Evolutionary conservation across 345 rosid species (phyloP), one percentile per base, ranked within the genome.

Genomic region (Dimocarpus longan): DNA sequence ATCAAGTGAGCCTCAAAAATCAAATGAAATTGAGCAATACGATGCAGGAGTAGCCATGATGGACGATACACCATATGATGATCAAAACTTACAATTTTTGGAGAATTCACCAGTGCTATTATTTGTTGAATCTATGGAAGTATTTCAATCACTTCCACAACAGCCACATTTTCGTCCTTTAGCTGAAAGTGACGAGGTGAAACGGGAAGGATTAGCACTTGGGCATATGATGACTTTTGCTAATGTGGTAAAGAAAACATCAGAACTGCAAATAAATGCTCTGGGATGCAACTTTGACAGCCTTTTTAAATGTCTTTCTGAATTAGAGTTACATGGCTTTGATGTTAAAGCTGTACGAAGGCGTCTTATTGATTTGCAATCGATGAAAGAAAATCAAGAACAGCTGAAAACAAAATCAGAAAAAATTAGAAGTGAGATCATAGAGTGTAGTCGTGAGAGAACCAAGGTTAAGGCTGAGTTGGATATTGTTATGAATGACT

Each of bases 131-230:
- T 71, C 81, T n/a, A 63, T 82, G 68, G 86, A 81, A 74, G 77
- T 74, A n/a, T 82, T 84, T 73, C 56, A 77, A 63, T 54, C 22
- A 44, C 42, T 82, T 22, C 87, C 85, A 28, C 89, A 87, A 60
- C 60, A 79, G 18, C 86, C 85, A 18, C 89, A 87, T 81, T 87
- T 87, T 32, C 57, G 43, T 74, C 88, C 85, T 70, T 73, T 87
- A 37, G 21, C 42, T 6, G 59, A 68, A 44, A 16, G 43, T 6
- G 74, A 74, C 43, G 83, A 79, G 75, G 66, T 40, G 54, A 66
- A 21, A 19, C 85, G 84, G 11, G 86, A 87, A 79, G 90, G 88
- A 78, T 67, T 71, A 28, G 89, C 87, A 10, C 74, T 80, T 15
- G 86, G 80, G 13, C 42, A 68, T 59, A 87, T 87, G 89, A 18